Conservation (phyloP, 352 stramenopile species). For the Phytophthora quininea region DNA sequence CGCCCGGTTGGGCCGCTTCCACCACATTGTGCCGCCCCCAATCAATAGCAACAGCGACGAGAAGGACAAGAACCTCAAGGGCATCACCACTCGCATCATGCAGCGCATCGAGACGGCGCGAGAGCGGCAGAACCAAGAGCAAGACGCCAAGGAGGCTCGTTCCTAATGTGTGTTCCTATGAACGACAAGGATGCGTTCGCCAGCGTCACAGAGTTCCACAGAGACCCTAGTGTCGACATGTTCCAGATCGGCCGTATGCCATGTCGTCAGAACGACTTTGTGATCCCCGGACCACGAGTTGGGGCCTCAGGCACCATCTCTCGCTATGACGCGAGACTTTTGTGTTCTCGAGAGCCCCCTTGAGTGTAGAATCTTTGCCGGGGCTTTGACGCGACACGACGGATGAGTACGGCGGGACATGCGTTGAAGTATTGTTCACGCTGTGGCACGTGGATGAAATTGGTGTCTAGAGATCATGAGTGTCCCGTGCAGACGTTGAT, state of each 20-base stretch:
- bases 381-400: conserved; percentile 66
- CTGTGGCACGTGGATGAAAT: conserved; percentile 65
- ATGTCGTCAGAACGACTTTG: conserved; percentile 76
- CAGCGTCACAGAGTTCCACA: conserved; percentile 68
- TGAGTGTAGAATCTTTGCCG: conserved; percentile 70
- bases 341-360: conserved; percentile 61
- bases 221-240: conserved; percentile 58
- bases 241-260: conserved; percentile 87
- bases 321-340: conserved; percentile 68
- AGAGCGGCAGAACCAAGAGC: conserved; percentile 3
- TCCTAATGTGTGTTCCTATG: conserved; percentile 76
- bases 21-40: conserved; percentile 50
- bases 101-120: conserved; percentile 44
- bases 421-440: conserved; percentile 65
- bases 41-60: conserved; percentile 8
- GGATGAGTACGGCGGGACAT: conserved; percentile 66
- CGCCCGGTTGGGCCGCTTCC: conserved; percentile 56
- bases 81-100: conserved; percentile 61
- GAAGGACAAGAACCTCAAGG: conserved; percentile 46
- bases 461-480: conserved; percentile 40
- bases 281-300: conserved; percentile 76
- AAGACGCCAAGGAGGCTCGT: conserved; percentile 24
- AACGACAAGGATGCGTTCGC: conserved; percentile 62
- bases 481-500: conserved; percentile 48
- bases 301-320: conserved; percentile 80